Base-by-base conservation (phyloP, 441 rosid genomes). In the Isatis lusitanica region DNA sequence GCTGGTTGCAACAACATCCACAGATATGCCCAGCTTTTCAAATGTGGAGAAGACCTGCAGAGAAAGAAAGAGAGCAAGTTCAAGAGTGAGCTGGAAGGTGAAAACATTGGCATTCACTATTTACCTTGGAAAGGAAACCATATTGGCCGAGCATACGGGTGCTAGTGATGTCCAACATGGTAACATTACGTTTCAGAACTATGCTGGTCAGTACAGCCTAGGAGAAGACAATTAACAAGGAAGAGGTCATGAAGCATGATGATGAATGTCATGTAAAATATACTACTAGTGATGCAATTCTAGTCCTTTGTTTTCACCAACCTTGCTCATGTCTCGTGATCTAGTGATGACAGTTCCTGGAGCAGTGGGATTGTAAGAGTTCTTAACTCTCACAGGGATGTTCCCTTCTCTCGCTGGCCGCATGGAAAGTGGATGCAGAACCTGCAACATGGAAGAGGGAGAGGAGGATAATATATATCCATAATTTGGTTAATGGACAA, bases 171-270 rank as follows among this genome's bases (percentile, higher is more conserved):
- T 57, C 62, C 62, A 57, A 57, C 42, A 57, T 57, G 26, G 62
- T 57, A 16, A 57, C 62, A 16, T 57, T 57, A 33, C 62, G 62
- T 16, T 57, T 57, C 43, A 57, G 62, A 57, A 57, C 62, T 42
- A 57, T 57, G 62, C 62, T 57, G 43, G 62, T 33, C 26, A 57
- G 62, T 57, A 35, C 62, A 57, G 62, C 62, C 62, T 57, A 57
- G 26, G 13, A 56, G 60, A 30, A 55, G 60, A 9, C 28, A 7
- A 30, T 0, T 35, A 35, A 35, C 38, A 17, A 56, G 42, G 13
- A 15, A 9, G 26, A 4, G n/a, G 39, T 33, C 7, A 56, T 36
- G 44, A 58, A 5, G 24, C 13, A n/a, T 26, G 58, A 12, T 0
- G n/a, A 2, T 53, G 59, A 21, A 13, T 53, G n/a, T 53, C 3